Base-by-base conservation (phyloP, 345 rosid genomes). In the Euphorbia pulcherrima region DNA sequence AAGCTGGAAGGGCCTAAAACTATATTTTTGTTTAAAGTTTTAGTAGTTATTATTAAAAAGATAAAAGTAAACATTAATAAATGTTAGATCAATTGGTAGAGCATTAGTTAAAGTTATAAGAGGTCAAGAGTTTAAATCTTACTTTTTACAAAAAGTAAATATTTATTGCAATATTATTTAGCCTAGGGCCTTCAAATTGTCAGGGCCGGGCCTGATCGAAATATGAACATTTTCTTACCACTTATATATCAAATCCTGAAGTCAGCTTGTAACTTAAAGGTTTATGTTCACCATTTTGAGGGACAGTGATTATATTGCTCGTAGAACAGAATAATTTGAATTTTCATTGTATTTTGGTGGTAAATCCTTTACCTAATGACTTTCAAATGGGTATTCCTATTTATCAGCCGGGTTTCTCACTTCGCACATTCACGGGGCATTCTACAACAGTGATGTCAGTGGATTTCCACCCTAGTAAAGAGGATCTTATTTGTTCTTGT, bases 381-480 rank as follows among this genome's bases (percentile, higher is more conserved):
- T 39, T 18, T 60, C 70, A 20, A 21, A 12, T 20, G 64, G 48
- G 37, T 46, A 30, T 66, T 60, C 54, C 30, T 26, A 47, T 79
- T 74, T n/a, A 77, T 76, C 88, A 88, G 94, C 76, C 82, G 2
- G 86, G 79, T 26, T 80, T 70, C 72, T 79, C 89, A 50, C 74
- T 84, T 60, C 84, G 85, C 30, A 78, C 79, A 23, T 88, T 84
- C 67, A 66, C 62, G 12, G 90, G 90, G 44, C 94, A 88, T 75
- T 82, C 89, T 55, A 59, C 85, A 62, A 74, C 82, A 51, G 94
- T 80, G n/a, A 79, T 67, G 84, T 86, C 94, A 18, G 77, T 88
- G 64, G 94, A 86, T 68, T 88, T 88, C 77, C 89, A 88, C 67
- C 94, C 94, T 2, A 75, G 64, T 64, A 84, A 80, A 70, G 90